phyloP scores from a whole-genome alignment of 2,329 filamentous ascomycete genomes.

The Scedosporium dehoogii region DNA sequence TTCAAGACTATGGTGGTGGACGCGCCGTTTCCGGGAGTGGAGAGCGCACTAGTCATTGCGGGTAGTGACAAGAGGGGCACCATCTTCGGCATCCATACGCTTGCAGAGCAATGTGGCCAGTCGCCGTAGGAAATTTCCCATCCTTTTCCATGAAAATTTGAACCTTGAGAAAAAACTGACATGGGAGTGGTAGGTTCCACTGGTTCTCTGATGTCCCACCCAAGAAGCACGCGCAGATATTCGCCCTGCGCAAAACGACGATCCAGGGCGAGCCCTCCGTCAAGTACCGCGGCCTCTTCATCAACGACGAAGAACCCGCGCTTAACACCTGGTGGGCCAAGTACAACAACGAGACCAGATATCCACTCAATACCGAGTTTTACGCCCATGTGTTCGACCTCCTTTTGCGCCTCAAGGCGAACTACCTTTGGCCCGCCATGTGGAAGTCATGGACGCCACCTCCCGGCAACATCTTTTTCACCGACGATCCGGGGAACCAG shows the following conservation, averaged over 20 bases:
- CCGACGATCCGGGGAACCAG: conserved; percentile 50
- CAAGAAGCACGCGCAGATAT: conserved; percentile 36
- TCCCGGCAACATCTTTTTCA: conserved; percentile 41
- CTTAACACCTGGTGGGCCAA: conserved; percentile 38
- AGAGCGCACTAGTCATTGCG: conserved; percentile 54
- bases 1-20: conserved; percentile 51
- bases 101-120: conserved; percentile 60
- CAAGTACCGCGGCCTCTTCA: conserved; percentile 51
- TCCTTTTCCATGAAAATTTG: background rate
- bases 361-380: conserved; percentile 41
- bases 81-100: conserved; percentile 61
- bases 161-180: background rate
- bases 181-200: conserved; percentile 16
- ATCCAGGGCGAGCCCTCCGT: conserved; percentile 43
- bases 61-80: conserved; percentile 56
- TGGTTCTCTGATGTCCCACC: conserved; percentile 50
- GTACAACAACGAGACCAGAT: conserved; percentile 23
- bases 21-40: conserved; percentile 44
- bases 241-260: conserved; percentile 35
- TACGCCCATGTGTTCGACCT: conserved; percentile 56
- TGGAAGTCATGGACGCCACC: conserved; percentile 27
- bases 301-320: conserved; percentile 53
- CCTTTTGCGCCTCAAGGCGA: conserved; percentile 46
- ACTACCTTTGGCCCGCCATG: conserved; percentile 60
- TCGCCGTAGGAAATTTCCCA: background rate